Conservation (phyloP, 306 rosid genomes). For the Prunus dulcis region DNA sequence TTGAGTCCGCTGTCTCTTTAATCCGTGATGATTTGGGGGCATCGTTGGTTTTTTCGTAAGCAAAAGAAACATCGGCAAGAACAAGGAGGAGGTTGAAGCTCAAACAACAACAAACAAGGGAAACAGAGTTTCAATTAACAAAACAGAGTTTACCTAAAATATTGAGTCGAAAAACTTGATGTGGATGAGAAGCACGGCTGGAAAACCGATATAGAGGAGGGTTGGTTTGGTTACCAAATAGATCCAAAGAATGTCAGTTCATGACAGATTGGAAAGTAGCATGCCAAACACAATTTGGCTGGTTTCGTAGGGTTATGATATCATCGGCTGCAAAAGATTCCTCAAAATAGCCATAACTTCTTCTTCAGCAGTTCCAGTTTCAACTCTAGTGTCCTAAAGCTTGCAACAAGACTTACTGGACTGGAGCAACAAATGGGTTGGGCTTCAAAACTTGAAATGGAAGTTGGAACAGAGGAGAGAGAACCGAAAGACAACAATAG, state of each 20-base stretch:
- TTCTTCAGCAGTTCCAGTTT: neutral
- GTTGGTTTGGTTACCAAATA: neutral
- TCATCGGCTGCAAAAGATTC: neutral
- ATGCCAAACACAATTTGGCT: neutral
- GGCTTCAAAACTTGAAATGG: neutral
- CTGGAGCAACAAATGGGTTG: conserved; percentile 2
- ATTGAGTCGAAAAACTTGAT: no score
- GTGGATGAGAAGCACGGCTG: no score
- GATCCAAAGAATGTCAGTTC: neutral
- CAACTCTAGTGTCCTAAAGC: neutral
- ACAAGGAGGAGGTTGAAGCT: neutral
- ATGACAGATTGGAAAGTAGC: neutral
- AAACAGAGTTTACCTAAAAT: neutral
- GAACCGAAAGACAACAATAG: neutral
- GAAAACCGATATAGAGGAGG: no score
- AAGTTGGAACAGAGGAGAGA: neutral
- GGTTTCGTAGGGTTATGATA: neutral
- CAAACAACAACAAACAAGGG: neutral
- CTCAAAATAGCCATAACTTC: neutral
- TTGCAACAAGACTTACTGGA: neutral
- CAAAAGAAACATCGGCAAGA: neutral
- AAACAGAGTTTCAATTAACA: neutral
- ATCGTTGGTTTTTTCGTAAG: neutral
- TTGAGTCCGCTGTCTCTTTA: neutral
- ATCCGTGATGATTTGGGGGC: neutral